Evolutionary conservation across 345 rosid genomes (phyloP), one percentile per base, ranked within the genome.

Genomic region (Salix udensis): DNA sequence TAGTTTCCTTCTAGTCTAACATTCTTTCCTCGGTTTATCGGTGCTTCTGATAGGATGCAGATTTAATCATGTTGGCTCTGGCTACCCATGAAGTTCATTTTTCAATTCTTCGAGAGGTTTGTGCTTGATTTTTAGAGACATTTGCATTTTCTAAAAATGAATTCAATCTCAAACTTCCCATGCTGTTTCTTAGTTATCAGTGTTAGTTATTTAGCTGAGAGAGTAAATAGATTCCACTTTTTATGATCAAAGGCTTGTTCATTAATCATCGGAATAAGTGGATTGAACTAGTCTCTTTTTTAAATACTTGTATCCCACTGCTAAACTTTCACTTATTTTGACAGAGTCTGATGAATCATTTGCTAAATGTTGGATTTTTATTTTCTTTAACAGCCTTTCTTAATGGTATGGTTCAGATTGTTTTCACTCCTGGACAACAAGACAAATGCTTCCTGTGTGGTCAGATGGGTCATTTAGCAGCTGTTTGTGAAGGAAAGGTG

Each of bases 81-180:
- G 99, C 99, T 68, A 89, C 99, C 40, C 99, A 96, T 77, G 98
- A 96, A 81, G 78, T 91, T 80, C 97, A 96, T 81, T 88, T 93
- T 80, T 96, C 99, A 39, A 92, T 96, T 82, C 98, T 96, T 79
- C 88, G 99, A 74, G 98, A 96, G 99, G 99, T 96, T 61, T 68
- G 87, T 68, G 64, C 31, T 39, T 30, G 28, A 28, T 68, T 8
- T 26, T 40, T 44, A 19, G 40, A 53, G 40, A 65, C 23, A 10
- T 67, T 36, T 66, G 21, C 15, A 2, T 65, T 24, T 61, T 23
- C 37, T 18, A 50, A 37, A 26, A 58, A 12, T 1, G 28, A 52
- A 50, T 31, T 34, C 1, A 39, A 67, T 14, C 36, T 67, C 34
- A 6, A 48, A 65, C 3, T 23, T 12, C 21, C 52, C 28, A 23